Percentiles rank a stretch among this genome's conserved stretches.
phyloP scores from a whole-genome alignment of 306 rosid species.

The Carpinus fangiana region DNA sequence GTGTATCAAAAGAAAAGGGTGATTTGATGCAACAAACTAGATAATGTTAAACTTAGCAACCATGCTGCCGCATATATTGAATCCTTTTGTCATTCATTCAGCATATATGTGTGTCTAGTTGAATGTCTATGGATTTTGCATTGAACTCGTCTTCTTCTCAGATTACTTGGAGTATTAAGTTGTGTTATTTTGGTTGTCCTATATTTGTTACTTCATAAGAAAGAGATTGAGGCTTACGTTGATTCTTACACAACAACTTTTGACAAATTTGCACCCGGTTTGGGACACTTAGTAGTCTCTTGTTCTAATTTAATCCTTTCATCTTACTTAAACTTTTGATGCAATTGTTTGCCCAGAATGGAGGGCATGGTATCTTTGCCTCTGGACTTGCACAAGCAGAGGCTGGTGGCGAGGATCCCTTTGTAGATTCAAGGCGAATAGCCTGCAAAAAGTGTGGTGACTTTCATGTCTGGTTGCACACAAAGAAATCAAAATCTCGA shows the following conservation, averaged over 20 bases:
- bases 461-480: constrained; percentile 82
- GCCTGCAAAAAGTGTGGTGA: constrained; percentile 85
- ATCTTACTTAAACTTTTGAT: constrained; percentile 42
- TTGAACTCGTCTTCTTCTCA: neutral
- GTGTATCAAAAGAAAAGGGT: neutral
- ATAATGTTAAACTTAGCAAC: neutral
- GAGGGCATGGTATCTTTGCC: constrained; percentile 67
- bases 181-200: neutral
- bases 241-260: neutral
- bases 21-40: neutral
- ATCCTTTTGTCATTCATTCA: neutral
- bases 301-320: constrained; percentile 14
- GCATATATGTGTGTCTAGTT: neutral
- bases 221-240: constrained; percentile 10
- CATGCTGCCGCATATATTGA: neutral
- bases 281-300: constrained; percentile 10
- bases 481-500: constrained; percentile 74
- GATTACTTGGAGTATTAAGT: neutral
- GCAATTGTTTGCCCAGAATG: constrained; percentile 56
- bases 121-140: constrained; percentile 7
- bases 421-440: constrained; percentile 74
- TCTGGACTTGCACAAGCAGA: constrained; percentile 66
- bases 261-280: constrained; percentile 1
- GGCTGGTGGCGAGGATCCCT: constrained; percentile 69
- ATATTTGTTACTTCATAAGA: constrained; percentile 3